Evolutionary conservation across 768 basidiomycete genomes (phyloP).

Genomic region (Mrakia gelida): DNA sequence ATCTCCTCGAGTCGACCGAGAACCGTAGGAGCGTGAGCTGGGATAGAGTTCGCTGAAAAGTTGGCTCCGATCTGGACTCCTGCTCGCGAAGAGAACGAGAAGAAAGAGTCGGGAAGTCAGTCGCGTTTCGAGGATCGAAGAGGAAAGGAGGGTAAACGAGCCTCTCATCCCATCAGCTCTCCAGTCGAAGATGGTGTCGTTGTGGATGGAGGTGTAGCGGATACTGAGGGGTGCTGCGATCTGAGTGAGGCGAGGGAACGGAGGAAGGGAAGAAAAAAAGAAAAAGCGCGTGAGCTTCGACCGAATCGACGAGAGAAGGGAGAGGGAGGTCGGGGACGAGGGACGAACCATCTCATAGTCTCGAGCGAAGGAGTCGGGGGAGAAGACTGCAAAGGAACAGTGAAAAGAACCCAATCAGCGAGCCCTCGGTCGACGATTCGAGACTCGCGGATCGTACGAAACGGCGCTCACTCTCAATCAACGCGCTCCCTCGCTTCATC

Average conservation of each 20-base stretch:
- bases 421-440: background rate
- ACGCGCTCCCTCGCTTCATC: background rate
- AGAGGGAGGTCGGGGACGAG: background rate
- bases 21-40: too few species aligned
- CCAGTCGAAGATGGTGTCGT: background rate
- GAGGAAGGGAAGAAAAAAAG: too few species aligned
- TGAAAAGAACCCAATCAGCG: too few species aligned
- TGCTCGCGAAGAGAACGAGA: too few species aligned
- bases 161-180: background rate
- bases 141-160: background rate
- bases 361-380: background rate
- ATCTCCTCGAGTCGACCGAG: too few species aligned
- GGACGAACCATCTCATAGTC: background rate
- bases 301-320: background rate
- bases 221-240: background rate
- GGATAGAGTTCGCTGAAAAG: too few species aligned
- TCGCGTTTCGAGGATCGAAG: too few species aligned
- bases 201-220: background rate
- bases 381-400: background rate
- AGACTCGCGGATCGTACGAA: background rate
- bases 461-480: background rate
- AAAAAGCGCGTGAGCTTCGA: too few species aligned
- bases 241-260: background rate
- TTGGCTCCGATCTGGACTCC: too few species aligned
- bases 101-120: too few species aligned